Base-by-base conservation (phyloP, 768 basidiomycete genomes). In the Hirschioporus abietinus region DNA sequence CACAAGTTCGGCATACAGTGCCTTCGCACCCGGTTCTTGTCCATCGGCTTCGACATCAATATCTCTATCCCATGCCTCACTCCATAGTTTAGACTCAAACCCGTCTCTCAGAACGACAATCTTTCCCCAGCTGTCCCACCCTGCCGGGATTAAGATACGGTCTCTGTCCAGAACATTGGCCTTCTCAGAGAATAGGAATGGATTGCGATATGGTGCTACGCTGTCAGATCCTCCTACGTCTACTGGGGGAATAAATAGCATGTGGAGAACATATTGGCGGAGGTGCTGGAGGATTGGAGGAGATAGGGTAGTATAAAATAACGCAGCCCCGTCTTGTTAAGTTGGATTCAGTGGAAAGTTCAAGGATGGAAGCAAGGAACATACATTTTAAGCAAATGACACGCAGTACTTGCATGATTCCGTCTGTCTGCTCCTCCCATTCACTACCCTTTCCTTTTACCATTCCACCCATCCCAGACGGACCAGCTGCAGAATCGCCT, bases 61-160 rank as follows among this genome's bases (percentile, higher is more conserved):
- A 70, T 94, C 92, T 52, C 80, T 78, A 69, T 92, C 91, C 89
- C 88, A 93, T 57, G 87, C 90, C 66, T 91, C 90, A 3, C 88
- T 90, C 88, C 89, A 91, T 61, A 80, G 73, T 68, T 86, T 88
- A 0, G 92, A 88, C 64, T 97, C 95, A 71, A 98, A 99, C 0
- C 92, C 92, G 57, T 99, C 97, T 66, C 95, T 80, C 65, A 99
- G 78, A 0, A 98, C 90, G 1, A 84, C 81, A 66, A 98, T 96
- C 80, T 98, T 99, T 0, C 96, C 95, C 92, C 94, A 97, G 70
- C 92, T 93, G 74, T 99, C 97, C 97, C 97, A 99, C 0, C 97
- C 97, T 1, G 93, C 86, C 0, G 96, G 97, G 7, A 99, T 88
- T 59, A 97, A 86, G 64, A 98, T 90, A 15, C 87, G 89, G 72